Percentiles rank a stretch among this genome's conserved stretches.
phyloP scores from a whole-genome alignment of 2,329 filamentous ascomycete genomes.

The Rutstroemia sp. region DNA sequence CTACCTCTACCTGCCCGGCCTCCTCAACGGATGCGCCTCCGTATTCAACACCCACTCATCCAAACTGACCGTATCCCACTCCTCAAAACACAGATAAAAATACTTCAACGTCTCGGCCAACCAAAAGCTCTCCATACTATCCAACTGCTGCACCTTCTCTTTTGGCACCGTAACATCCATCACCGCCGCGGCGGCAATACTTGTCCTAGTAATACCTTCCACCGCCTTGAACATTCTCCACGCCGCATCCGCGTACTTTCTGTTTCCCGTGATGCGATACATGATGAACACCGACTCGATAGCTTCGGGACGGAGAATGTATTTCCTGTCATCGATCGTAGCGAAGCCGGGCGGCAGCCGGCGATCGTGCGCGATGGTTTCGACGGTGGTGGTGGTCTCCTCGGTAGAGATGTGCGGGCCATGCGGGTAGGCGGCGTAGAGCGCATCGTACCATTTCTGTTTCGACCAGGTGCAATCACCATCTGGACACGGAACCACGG shows the following conservation, averaged over 20 bases:
- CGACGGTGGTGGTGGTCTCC: slow-evolving; percentile 12
- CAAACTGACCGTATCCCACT: slow-evolving; percentile 47
- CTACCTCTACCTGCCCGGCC: background rate
- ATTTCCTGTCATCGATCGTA: slow-evolving; percentile 18
- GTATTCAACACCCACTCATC: slow-evolving; percentile 50
- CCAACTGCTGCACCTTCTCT: slow-evolving; percentile 32
- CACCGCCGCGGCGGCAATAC: slow-evolving; percentile 37
- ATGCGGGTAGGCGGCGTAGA: slow-evolving; percentile 4
- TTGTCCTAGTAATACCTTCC: slow-evolving; percentile 35
- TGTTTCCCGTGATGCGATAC: slow-evolving; percentile 28
- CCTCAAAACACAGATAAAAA: slow-evolving; percentile 43
- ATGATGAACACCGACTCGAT: slow-evolving; percentile 63
- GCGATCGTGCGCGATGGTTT: slow-evolving; percentile 12
- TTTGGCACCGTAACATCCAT: slow-evolving; percentile 31
- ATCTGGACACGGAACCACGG: slow-evolving; percentile 30
- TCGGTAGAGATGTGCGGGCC: background rate
- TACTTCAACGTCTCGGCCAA: slow-evolving; percentile 63
- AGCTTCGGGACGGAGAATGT: slow-evolving; percentile 45
- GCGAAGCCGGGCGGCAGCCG: slow-evolving; percentile 21
- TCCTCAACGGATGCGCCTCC: slow-evolving; percentile 24
- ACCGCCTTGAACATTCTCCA: slow-evolving; percentile 43
- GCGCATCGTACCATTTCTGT: slow-evolving; percentile 44
- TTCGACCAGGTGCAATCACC: slow-evolving; percentile 23
- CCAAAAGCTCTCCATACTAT: slow-evolving; percentile 49
- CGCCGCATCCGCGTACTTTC: slow-evolving; percentile 34